phyloP scores from a whole-genome alignment of 495 filamentous ascomycete genomes.

The Penicillium samsonianum region DNA sequence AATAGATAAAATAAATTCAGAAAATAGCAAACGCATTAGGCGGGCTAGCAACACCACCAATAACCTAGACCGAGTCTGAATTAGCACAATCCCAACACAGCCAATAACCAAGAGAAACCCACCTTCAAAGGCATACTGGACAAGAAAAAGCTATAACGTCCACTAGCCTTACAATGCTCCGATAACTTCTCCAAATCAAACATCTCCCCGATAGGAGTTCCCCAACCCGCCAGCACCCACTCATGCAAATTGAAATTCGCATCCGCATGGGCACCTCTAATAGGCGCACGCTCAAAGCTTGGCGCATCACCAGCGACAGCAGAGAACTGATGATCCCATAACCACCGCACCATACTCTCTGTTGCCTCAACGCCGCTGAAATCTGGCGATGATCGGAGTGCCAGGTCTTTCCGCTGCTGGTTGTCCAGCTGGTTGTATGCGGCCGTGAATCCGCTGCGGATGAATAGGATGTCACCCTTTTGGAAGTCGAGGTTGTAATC shows the following conservation, averaged over 20 bases:
- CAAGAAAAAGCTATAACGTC: conserved; percentile 54
- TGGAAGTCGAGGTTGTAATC: conserved; percentile 38
- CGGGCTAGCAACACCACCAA: conserved; percentile 49
- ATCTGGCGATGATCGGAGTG: conserved; percentile 22
- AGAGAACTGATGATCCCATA: conserved; percentile 51
- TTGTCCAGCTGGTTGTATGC: conserved; percentile 33
- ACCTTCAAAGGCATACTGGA: conserved; percentile 56
- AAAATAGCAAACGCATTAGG: conserved; percentile 48
- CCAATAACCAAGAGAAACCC: conserved; percentile 4
- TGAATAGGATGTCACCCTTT: conserved; percentile 51
- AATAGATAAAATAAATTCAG: conserved; percentile 10
- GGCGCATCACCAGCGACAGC: conserved; percentile 49
- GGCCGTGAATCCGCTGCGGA: conserved; percentile 46
- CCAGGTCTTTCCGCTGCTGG: conserved; percentile 27
- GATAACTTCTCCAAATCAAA: conserved; percentile 55
- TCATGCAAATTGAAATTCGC: conserved; percentile 44
- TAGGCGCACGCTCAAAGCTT: conserved; percentile 32
- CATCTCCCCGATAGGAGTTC: conserved; percentile 57
- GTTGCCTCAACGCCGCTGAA: conserved; percentile 44
- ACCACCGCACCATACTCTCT: conserved; percentile 38
- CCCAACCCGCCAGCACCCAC: conserved; percentile 55
- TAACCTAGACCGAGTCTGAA: conserved; percentile 17
- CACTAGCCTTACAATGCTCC: conserved; percentile 40
- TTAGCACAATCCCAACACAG: conserved; percentile 7
- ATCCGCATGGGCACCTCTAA: conserved; percentile 26